phyloP scores from a whole-genome alignment of 371 early-diverging fungal species.

The Batkoa obscura region DNA sequence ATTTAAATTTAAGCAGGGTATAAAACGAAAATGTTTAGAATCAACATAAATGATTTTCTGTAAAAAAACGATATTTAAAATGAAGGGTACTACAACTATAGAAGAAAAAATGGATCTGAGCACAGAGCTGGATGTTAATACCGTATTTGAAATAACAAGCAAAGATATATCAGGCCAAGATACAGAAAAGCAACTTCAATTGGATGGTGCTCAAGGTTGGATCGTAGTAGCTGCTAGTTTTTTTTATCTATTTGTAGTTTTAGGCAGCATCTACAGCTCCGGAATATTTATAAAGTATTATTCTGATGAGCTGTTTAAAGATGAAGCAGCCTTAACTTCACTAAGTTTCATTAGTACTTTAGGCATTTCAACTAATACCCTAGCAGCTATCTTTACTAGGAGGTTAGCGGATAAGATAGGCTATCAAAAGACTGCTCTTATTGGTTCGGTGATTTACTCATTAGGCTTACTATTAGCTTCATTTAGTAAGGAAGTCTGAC shows the following conservation, averaged over 20 bases:
- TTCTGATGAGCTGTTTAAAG: constrained; percentile 2
- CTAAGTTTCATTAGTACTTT: neutral
- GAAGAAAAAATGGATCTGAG: no score
- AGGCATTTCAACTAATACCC: neutral
- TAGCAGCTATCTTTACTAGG: neutral
- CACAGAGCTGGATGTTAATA: no score
- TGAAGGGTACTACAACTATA: no score
- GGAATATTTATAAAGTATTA: constrained; percentile 22
- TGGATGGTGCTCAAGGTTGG: constrained; percentile 18
- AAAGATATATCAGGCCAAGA: no score
- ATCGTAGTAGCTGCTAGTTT: constrained; percentile 16
- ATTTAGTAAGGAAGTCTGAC: constrained; percentile 23
- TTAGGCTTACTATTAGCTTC: constrained; percentile 1
- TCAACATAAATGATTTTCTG: no score
- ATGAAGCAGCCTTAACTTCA: neutral
- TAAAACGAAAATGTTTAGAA: no score
- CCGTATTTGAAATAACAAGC: no score
- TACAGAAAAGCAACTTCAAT: no score
- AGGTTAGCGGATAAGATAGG: neutral
- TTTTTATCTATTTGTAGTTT: constrained; percentile 18
- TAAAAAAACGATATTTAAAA: no score
- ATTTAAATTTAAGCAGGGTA: no score
- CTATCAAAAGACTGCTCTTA: neutral
- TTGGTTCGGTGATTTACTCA: neutral
- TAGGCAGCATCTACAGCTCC: constrained; percentile 21